These are phyloP conservation scores for Gastrodia elata DNA, from an alignment of 106 monocot genomes.

Conservation along the genomic window DNA sequence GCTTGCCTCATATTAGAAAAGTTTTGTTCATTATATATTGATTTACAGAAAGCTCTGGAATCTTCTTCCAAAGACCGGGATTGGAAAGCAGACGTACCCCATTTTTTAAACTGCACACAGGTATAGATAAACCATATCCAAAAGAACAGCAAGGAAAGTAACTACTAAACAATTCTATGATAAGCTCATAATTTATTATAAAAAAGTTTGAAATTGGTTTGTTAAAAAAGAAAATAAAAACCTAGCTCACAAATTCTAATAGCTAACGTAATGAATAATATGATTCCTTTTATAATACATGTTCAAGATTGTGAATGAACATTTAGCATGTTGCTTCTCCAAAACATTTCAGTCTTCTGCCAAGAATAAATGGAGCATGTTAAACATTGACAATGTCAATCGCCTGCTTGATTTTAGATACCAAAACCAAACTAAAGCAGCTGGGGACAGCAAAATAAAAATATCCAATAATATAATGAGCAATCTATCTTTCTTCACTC, in stretches of 20 bases:
- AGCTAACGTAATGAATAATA: neutral
- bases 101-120: constrained; percentile 24
- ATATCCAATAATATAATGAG: neutral
- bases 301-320: neutral
- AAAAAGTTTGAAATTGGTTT: neutral
- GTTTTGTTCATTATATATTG: constrained; percentile 7
- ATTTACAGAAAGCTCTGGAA: constrained; percentile 9
- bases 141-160: neutral
- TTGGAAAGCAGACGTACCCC: constrained; percentile 13
- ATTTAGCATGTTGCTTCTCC: neutral
- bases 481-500: neutral
- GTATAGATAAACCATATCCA: neutral
- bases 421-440: neutral
- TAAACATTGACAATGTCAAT: neutral
- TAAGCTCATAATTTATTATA: constrained; percentile 1
- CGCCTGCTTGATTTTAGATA: neutral
- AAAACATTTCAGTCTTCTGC: neutral
- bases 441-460: neutral
- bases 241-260: neutral
- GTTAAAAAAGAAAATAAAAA: neutral
- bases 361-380: neutral
- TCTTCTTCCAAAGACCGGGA: constrained; percentile 14
- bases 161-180: neutral
- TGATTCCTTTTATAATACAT: neutral
- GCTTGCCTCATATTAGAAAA: constrained; percentile 1